These are phyloP conservation scores for Hypericum androsaemum DNA, from an alignment of 345 rosid genomes.

Conservation along the genomic window DNA sequence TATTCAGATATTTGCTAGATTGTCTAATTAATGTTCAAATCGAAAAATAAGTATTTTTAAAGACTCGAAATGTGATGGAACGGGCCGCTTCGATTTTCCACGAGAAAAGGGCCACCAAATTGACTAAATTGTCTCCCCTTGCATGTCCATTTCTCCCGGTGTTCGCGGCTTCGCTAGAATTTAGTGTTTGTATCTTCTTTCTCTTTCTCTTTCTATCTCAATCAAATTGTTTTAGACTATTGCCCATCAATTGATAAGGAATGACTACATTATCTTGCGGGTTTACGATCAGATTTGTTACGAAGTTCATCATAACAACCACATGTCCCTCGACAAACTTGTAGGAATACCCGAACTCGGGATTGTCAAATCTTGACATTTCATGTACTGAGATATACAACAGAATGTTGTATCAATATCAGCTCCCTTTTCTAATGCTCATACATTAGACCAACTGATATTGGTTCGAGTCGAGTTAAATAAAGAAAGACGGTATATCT, in stretches of 20 bases:
- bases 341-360: slow-evolving; percentile 25
- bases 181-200: slow-evolving; percentile 20
- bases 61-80: slow-evolving; percentile 9
- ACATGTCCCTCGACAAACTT: slow-evolving; percentile 21
- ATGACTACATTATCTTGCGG: neutral
- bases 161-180: slow-evolving; percentile 1
- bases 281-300: neutral
- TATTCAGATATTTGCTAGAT: too few relatives aligned
- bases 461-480: too few relatives aligned
- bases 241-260: slow-evolving; percentile 4
- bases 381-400: too few relatives aligned
- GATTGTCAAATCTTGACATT: slow-evolving; percentile 21
- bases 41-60: too few relatives aligned
- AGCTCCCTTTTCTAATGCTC: too few relatives aligned
- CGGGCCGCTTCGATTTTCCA: slow-evolving; percentile 12
- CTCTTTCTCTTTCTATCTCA: neutral
- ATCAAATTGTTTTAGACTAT: neutral
- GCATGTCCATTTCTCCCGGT: slow-evolving; percentile 14
- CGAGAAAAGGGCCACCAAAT: slow-evolving; percentile 15
- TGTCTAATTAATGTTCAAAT: too few relatives aligned
- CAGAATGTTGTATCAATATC: too few relatives aligned
- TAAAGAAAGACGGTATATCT: too few relatives aligned
- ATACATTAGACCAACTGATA: too few relatives aligned
- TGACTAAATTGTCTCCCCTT: slow-evolving; percentile 18
- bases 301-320: slow-evolving; percentile 11